phyloP scores from a whole-genome alignment of 2,329 filamentous ascomycete genomes.

The Epichloe gansuensis region DNA sequence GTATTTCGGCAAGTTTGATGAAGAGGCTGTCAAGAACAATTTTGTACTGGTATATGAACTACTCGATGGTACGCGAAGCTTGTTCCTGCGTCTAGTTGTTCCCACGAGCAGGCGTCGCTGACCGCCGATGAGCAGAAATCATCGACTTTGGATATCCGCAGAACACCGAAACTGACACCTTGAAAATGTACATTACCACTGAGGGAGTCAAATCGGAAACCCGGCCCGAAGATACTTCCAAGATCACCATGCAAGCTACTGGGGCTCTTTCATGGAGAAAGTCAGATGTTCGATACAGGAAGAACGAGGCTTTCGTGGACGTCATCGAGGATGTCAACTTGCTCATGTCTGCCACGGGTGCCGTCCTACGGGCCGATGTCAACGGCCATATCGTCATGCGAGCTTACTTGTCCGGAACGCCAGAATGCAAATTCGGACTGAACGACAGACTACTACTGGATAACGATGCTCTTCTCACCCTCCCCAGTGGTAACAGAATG shows the following conservation, averaged over 20 bases:
- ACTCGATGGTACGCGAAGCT: slow-evolving; percentile 55
- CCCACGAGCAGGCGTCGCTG: background rate
- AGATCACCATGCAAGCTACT: slow-evolving; percentile 98
- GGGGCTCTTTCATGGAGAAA: slow-evolving; percentile 94
- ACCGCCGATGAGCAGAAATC: slow-evolving; percentile 53
- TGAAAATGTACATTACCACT: slow-evolving; percentile 99
- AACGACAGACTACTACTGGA: slow-evolving; percentile 94
- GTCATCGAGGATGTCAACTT: slow-evolving; percentile 99
- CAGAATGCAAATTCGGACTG: slow-evolving; percentile 96
- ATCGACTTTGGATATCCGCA: slow-evolving; percentile 98
- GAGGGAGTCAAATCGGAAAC: slow-evolving; percentile 92
- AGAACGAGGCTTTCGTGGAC: slow-evolving; percentile 98
- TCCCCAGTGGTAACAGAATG: slow-evolving; percentile 62
- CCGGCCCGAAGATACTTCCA: slow-evolving; percentile 80
- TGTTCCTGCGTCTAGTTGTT: background rate
- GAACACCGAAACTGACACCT: slow-evolving; percentile 94
- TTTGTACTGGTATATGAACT: slow-evolving; percentile 98
- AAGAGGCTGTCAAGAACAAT: slow-evolving; percentile 99
- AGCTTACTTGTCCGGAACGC: slow-evolving; percentile 88
- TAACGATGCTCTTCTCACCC: slow-evolving; percentile 49
- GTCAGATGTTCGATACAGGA: slow-evolving; percentile 95
- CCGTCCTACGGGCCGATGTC: slow-evolving; percentile 88
- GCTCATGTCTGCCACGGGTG: slow-evolving; percentile 95
- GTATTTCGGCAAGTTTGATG: slow-evolving; percentile 98
- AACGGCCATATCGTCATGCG: slow-evolving; percentile 98